Percentiles rank a stretch among this genome's conserved stretches.
Conservation (phyloP, 179 eudicot species). For the Patellifolia procumbens region DNA sequence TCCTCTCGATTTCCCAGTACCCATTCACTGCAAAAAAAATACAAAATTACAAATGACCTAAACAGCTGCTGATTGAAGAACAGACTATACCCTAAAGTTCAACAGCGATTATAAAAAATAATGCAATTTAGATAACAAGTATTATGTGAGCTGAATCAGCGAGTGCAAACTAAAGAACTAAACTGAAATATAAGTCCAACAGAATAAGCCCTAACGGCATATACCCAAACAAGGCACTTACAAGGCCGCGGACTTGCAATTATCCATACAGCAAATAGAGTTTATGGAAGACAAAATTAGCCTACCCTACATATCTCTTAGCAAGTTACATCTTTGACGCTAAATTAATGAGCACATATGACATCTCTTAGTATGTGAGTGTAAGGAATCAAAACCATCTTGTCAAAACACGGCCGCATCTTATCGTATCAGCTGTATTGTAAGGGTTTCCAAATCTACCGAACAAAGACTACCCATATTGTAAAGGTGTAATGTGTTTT, state of each 20-base stretch:
- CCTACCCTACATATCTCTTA: background rate
- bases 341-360: background rate
- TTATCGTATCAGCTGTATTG: no score
- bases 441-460: no score
- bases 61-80: background rate
- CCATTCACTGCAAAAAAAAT: slow-evolving; percentile 77
- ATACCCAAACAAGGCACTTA: background rate
- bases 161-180: no score
- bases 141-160: no score
- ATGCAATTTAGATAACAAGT: no score
- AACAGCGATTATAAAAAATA: background rate
- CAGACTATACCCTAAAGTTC: background rate
- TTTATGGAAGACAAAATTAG: background rate
- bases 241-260: background rate
- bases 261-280: background rate
- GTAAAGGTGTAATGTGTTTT: no score
- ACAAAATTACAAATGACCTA: slow-evolving; percentile 8
- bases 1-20: slow-evolving; percentile 97
- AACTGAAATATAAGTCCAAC: no score
- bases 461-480: no score
- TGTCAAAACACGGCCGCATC: no score
- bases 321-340: background rate
- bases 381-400: no score
- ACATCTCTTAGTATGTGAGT: no score
- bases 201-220: background rate